Base-by-base conservation (phyloP, 306 rosid species). In the Coriaria nepalensis region DNA sequence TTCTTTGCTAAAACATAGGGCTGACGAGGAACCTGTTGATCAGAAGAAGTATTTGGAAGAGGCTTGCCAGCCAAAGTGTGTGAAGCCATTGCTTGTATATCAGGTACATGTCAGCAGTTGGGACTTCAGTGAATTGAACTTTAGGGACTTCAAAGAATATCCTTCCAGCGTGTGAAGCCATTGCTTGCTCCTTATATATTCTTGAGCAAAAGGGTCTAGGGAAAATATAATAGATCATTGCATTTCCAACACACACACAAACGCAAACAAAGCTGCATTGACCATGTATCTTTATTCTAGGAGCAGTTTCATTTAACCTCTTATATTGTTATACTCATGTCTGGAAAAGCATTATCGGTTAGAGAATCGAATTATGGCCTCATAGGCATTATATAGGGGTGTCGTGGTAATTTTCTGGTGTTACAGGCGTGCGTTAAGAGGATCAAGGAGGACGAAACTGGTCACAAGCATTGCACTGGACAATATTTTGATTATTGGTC, bases 391-490 rank as follows among this genome's bases (percentile, higher is more conserved):
- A 20, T 20, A 20, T 20, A 20, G 29, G 3, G 29, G 29, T 20
- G 3, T 3, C 29, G 3, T 20, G 29, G 29, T 20, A 20, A 20
- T 20, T 20, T 20, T 20, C 29, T 20, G 29, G 29, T 66, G 37
- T 37, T n/a, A 39, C 73, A 78, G 93, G 82, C 76, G 33, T 81
- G 86, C 14, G 57, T 74, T 43, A 81, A 81, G 60, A 81, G 83
- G 67, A 65, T 78, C 45, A 56, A 67, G 6, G 82, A 72, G 0
- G 93, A 81, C 45, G 74, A 64, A 10, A 35, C 69, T 15, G 86
- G 86, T 57, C 66, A 72, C 59, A 75, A 75, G 73, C 93, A 81
- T 57, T 81, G 86, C 62, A 81, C 86, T 7, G 93, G 93, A 66
- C 93, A 81, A 43, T 81, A 72, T 66, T 81, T 81, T 60, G 86